Evolutionary conservation across 2,329 filamentous ascomycete species (phyloP), one percentile per base, ranked within the genome.

Genomic region (Simplicillium aogashimaense): DNA sequence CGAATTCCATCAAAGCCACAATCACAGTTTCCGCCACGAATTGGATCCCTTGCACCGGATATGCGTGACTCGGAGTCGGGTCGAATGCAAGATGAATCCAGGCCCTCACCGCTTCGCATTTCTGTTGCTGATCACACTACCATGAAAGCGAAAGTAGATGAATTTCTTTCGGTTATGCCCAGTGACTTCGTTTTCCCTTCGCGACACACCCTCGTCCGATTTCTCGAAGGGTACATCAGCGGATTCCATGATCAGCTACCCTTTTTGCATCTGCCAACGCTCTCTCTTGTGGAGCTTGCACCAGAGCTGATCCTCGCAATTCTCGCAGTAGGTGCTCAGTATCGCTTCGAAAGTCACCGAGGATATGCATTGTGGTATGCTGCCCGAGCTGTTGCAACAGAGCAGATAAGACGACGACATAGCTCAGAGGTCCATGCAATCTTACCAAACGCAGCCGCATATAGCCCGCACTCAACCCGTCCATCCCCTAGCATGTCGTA

Each of bases 291-390:
- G 7, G 73, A 78, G n/a, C 69, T 77, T n/a, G 75, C 79, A 1
- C 73, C 81, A 0, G 83, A 86, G 54, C 62, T 86, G 4, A 62
- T 84, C 5, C 60, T 87, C 20, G 81, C 81, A 1, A 72, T 86
- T 13, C 65, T 81, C 16, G 78, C 82, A 1, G 74, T 85, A 2
- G 79, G 79, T 11, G 79, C 79, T 0, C 77, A 81, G 48, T 83
- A 82, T 49, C 70, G 75, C 2, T 79, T 79, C 39, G 76, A 80
- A 48, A 72, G 65, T 41, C 71, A 76, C 36, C 64, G 74, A 33
- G 72, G 72, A 2, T 73, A 78, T 51, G 72, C 71, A 2, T 55
- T 80, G 5, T 80, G 75, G 74, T 78, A 78, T 51, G 74, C 74
- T 0, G 70, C 74, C 7, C 77, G 73, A 51, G 65, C 73, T 4